phyloP scores from a whole-genome alignment of 2,329 filamentous ascomycete genomes.

The Neopestalotiopsis sp. region DNA sequence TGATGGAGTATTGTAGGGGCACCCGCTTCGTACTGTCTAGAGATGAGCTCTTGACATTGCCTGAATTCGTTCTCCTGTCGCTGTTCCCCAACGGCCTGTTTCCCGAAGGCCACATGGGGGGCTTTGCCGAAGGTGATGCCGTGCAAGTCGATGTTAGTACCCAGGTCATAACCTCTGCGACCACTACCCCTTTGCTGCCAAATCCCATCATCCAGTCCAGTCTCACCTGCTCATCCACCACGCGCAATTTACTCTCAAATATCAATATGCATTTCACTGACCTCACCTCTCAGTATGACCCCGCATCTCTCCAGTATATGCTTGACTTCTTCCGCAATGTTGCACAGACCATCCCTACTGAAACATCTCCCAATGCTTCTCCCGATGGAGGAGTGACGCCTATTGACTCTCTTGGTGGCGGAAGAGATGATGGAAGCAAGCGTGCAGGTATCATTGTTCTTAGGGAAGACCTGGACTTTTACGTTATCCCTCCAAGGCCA shows the following conservation, averaged over 20 bases:
- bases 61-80: slow-evolving; percentile 97
- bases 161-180: slow-evolving; percentile 29
- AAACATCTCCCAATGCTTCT: slow-evolving; percentile 69
- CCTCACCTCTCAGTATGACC: slow-evolving; percentile 78
- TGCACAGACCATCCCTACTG: slow-evolving; percentile 89
- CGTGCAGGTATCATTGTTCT: slow-evolving; percentile 97
- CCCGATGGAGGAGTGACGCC: slow-evolving; percentile 67
- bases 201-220: slow-evolving; percentile 19
- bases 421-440: slow-evolving; percentile 69
- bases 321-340: slow-evolving; percentile 97
- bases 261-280: slow-evolving; percentile 49
- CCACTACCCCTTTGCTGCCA: slow-evolving; percentile 25
- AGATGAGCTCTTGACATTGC: slow-evolving; percentile 92
- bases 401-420: slow-evolving; percentile 71
- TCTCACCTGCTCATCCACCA: slow-evolving; percentile 29
- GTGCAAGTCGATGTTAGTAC: slow-evolving; percentile 94
- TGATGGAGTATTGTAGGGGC: slow-evolving; percentile 61
- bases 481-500: slow-evolving; percentile 85
- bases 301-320: slow-evolving; percentile 97
- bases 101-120: slow-evolving; percentile 93
- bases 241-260: slow-evolving; percentile 42
- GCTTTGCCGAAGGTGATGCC: slow-evolving; percentile 89
- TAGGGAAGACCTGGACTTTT: slow-evolving; percentile 96
- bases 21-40: slow-evolving; percentile 92
- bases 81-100: slow-evolving; percentile 98